Evolutionary conservation across 164 flowering plant species (phyloP).

Genomic region (Chloranthus sessilifolius): DNA sequence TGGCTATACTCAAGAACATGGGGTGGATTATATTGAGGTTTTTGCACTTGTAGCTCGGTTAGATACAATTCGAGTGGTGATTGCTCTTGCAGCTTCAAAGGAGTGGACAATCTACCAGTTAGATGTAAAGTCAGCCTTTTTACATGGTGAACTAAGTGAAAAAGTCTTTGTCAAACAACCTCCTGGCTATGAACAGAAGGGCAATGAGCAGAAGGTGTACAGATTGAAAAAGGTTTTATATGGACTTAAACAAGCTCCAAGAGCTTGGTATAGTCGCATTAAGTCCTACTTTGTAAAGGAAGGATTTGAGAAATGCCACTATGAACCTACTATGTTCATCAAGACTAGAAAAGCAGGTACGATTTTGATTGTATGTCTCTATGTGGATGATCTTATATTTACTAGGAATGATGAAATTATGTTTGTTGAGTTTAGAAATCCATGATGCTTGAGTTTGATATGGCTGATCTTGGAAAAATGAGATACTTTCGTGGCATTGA

Average conservation of each 20-base stretch:
- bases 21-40: constrained; percentile 1
- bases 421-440: constrained; percentile 8
- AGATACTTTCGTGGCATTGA: too few relatives aligned
- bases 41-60: neutral
- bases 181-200: neutral
- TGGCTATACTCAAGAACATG: neutral
- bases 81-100: neutral
- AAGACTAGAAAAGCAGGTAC: neutral
- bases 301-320: neutral
- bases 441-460: too few relatives aligned
- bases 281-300: too few relatives aligned
- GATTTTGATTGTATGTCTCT: constrained; percentile 1
- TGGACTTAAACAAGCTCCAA: too few relatives aligned
- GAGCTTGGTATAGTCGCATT: too few relatives aligned
- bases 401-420: constrained; percentile 3
- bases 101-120: too few relatives aligned
- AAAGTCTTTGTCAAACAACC: constrained; percentile 7
- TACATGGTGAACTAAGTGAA: too few relatives aligned
- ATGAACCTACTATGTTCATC: neutral
- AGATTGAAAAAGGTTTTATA: too few relatives aligned
- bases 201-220: constrained; percentile 1
- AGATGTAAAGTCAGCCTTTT: neutral
- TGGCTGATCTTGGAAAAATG: too few relatives aligned
- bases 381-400: too few relatives aligned
- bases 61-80: neutral